These are phyloP conservation scores for Parathielavia appendiculata DNA, from an alignment of 495 filamentous ascomycete species.

Conservation along the genomic window DNA sequence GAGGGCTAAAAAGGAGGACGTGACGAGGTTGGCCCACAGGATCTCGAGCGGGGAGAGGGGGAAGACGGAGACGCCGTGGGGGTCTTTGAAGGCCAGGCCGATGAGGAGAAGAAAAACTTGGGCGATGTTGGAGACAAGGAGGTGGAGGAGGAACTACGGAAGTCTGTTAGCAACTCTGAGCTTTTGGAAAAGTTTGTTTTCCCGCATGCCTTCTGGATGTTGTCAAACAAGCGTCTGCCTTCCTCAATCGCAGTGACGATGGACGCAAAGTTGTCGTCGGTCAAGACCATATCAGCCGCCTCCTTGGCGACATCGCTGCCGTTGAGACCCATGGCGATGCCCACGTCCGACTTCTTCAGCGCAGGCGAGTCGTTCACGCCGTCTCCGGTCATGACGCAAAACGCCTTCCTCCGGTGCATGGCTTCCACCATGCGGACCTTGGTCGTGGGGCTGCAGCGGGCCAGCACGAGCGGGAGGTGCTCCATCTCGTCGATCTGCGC, in stretches of 20 bases:
- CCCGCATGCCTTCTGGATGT: constrained; percentile 67
- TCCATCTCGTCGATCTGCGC: constrained; percentile 53
- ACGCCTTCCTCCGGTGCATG: constrained; percentile 57
- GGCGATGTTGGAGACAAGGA: constrained; percentile 68
- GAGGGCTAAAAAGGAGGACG: constrained; percentile 68
- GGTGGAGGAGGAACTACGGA: constrained; percentile 78
- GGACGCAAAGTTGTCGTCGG: constrained; percentile 80
- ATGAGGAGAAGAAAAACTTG: constrained; percentile 67
- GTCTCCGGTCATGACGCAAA: constrained; percentile 66
- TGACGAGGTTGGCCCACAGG: constrained; percentile 73
- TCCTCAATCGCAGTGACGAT: constrained; percentile 72
- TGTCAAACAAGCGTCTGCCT: constrained; percentile 67
- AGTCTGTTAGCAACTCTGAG: neutral
- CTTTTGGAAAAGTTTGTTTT: neutral
- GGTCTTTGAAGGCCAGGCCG: constrained; percentile 67
- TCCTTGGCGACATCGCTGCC: constrained; percentile 87
- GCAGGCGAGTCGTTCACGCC: constrained; percentile 82
- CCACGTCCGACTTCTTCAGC: constrained; percentile 72
- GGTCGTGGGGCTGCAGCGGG: constrained; percentile 58
- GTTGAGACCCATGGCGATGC: constrained; percentile 78
- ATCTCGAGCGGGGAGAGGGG: constrained; percentile 69
- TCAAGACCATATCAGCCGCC: constrained; percentile 80
- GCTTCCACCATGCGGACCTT: constrained; percentile 66
- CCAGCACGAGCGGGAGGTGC: constrained; percentile 57
- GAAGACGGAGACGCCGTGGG: constrained; percentile 61